Base-by-base conservation (phyloP, 2,329 filamentous ascomycete genomes). In the Sporothrix pseudoabietina region DNA sequence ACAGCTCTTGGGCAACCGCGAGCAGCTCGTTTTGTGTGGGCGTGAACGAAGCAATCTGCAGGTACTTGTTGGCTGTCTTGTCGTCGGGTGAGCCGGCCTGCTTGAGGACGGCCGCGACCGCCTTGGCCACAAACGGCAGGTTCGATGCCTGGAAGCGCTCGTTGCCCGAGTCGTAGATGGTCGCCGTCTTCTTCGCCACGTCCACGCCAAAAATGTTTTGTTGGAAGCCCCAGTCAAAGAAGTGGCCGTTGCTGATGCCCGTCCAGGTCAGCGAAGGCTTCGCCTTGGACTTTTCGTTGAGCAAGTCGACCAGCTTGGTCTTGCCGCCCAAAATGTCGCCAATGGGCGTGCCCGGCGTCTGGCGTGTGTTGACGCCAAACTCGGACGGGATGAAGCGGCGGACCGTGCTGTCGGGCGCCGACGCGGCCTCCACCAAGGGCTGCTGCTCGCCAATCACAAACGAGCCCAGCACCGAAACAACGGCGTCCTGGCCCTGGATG, bases 21-120 rank as follows among this genome's bases (percentile, higher is more conserved):
- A 91, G 78, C 1, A 92, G 79, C 75, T 91, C 83, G 22, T 87
- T 87, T 79, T 91, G 89, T 0, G 86, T 85, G 0, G 86, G 84
- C 41, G 85, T 85, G 76, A 90, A 88, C 0, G 86, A 89, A 2
- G 87, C 87, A 1, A 83, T 82, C 52, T 87, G 81, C 8, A 88
- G 84, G 1, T 88, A 88, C 74, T 89, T 85, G 76, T 81, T 80
- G 61, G 76, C 76, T n/a, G 79, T 79, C 75, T 78, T 77, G 49
- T 77, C 78, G 16, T 71, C 75, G 12, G 78, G 77, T 68, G 77
- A 76, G 32, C 75, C 77, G 1, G 77, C 77, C 63, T 78, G 75
- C 55, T 70, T 32, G 26, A 82, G 76, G 8, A 78, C 74, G 6
- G 75, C 76, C 1, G 76, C 78, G 3, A 80, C 76, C 16, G 79